phyloP scores from a whole-genome alignment of 176 grass and related monocot genomes.

The Carex pumila region DNA sequence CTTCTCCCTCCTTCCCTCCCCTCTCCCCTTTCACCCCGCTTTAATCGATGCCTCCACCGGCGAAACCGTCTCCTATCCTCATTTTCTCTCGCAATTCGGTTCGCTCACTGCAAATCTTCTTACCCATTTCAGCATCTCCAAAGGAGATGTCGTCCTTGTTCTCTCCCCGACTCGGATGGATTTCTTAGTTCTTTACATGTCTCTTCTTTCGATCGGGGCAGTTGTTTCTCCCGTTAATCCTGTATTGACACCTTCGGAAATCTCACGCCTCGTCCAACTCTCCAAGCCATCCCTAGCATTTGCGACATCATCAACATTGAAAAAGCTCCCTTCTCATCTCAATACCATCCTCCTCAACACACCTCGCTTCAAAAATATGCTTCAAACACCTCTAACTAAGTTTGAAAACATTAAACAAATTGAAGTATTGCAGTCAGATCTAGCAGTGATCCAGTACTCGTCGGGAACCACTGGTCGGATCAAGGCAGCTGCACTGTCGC shows the following conservation, averaged over 20 bases:
- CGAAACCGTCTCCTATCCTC: constrained; percentile 2
- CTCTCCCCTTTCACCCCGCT: constrained; percentile 26
- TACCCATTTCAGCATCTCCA: background rate
- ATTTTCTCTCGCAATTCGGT: constrained; percentile 20
- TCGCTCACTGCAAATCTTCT: constrained; percentile 31
- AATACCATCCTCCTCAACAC: background rate
- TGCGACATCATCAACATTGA: background rate
- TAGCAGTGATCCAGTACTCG: constrained; percentile 29
- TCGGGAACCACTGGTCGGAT: constrained; percentile 34
- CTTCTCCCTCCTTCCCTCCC: constrained; percentile 36
- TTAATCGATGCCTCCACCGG: constrained; percentile 33
- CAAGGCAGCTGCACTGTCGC: constrained; percentile 32
- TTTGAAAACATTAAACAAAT: background rate
- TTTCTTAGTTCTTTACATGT: constrained; percentile 37
- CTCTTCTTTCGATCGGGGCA: constrained; percentile 42
- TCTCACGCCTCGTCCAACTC: constrained; percentile 26
- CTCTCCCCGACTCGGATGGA: constrained; percentile 32
- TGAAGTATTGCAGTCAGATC: constrained; percentile 20
- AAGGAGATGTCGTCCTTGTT: constrained; percentile 42
- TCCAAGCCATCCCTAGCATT: constrained; percentile 33
- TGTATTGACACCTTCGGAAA: constrained; percentile 22
- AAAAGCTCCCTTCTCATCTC: constrained; percentile 14
- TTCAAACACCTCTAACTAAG: background rate
- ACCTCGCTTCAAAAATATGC: background rate
- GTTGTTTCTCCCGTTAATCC: constrained; percentile 43